A percentile compares a stretch with the other conserved stretches of the same genome.
phyloP scores from a whole-genome alignment of 495 filamentous ascomycete genomes.

The Aspergillus ellipticus region DNA sequence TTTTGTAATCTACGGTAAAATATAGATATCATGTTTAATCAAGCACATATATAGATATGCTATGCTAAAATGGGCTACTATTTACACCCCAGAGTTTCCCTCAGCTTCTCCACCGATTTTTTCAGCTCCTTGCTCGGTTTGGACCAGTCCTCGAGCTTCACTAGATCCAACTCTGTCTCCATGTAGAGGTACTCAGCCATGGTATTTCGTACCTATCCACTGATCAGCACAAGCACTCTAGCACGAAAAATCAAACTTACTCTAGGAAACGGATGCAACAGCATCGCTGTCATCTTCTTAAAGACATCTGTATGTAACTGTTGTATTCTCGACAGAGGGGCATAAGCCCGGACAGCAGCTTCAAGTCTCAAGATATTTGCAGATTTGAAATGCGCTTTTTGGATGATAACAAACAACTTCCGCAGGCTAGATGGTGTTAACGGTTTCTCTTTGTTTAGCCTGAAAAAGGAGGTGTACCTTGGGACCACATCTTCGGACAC shows the following conservation, averaged over 20 bases:
- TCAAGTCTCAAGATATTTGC: slow-evolving; percentile 72
- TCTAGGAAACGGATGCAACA: slow-evolving; percentile 62
- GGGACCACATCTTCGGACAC: slow-evolving; percentile 17
- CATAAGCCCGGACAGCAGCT: slow-evolving; percentile 74
- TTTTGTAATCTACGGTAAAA: too few relatives aligned
- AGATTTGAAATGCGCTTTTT: slow-evolving; percentile 79
- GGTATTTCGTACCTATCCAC: slow-evolving; percentile 31
- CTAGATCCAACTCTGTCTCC: slow-evolving; percentile 29
- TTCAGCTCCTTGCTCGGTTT: slow-evolving; percentile 38
- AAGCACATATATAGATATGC: too few relatives aligned
- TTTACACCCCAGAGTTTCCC: slow-evolving; percentile 16
- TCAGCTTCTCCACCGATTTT: slow-evolving; percentile 30
- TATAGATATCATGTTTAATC: too few relatives aligned
- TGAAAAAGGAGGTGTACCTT: slow-evolving; percentile 12
- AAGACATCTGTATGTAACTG: slow-evolving; percentile 41
- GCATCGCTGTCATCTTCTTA: slow-evolving; percentile 54
- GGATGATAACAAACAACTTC: slow-evolving; percentile 61
- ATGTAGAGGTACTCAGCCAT: slow-evolving; percentile 39
- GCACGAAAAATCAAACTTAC: slow-evolving; percentile 29
- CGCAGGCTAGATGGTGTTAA: slow-evolving; percentile 40
- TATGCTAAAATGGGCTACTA: slow-evolving; percentile 3
- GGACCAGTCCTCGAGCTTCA: slow-evolving; percentile 42
- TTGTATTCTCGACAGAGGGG: slow-evolving; percentile 50
- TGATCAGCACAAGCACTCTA: slow-evolving; percentile 1
- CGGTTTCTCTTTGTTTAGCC: not conserved